Evolutionary conservation across 305 asterid genomes (phyloP), one percentile per base, ranked within the genome.

Genomic region (Euphrasia arctica): DNA sequence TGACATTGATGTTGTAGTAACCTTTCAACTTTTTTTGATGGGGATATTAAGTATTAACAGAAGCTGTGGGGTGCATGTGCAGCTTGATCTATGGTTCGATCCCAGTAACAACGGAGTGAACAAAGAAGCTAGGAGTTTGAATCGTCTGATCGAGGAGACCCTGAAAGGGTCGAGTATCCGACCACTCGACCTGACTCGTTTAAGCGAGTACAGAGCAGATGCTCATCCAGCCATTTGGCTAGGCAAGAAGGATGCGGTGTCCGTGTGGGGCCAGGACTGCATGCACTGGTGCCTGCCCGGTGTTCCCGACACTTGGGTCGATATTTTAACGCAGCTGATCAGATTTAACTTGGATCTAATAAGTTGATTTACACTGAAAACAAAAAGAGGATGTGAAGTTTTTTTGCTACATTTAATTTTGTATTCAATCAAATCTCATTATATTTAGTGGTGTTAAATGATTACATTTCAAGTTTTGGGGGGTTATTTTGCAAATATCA

Each of bases 201-300:
- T 92, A 67, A 92, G 97, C 47, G 98, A 92, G 85, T 84, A 78
- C 58, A 76, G 98, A 70, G 93, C 90, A 22, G 97, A 92, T 72
- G 98, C 90, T 50, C 97, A 92, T 79, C 98, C 97, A 4, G 91
- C 98, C n/a, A 75, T 78, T 62, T 91, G 98, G 98, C 62, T 91
- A 69, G 98, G 98, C 28, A 83, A 84, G 78, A 91, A 89, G 68
- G 98, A 82, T 48, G 97, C 98, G 2, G 98, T 92, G 68, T 79
- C 90, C 0, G 79, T 79, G 45, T 92, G 97, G 98, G 98, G 96
- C 59, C 96, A 90, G 67, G 97, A 92, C 77, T 92, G 98, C 79
- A 87, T 90, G 96, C 98, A 92, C 58, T 90, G 97, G 98, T 92
- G 98, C 82, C 81, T 92, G 41, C 98, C 98, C 0, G 98, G 98